Evolutionary conservation across 106 monocot species (phyloP).

Genomic region (Iris macrosiphon): DNA sequence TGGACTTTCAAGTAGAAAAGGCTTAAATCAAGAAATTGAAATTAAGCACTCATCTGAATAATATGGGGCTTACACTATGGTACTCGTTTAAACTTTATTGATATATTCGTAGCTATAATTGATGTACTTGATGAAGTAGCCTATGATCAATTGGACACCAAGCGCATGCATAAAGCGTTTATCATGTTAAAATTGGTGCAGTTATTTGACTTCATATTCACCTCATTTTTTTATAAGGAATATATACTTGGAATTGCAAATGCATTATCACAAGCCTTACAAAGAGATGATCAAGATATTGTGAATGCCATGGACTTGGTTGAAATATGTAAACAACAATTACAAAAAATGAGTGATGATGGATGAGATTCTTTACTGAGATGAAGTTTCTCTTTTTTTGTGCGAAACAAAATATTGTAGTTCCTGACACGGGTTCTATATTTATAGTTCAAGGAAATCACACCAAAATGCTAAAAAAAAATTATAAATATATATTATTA

Average conservation of each 20-base stretch:
- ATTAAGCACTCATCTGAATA: too few relatives aligned
- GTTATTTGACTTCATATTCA: neutral
- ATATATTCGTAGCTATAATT: neutral
- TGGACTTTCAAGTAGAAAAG: neutral
- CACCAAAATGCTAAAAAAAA: neutral
- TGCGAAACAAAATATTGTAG: neutral
- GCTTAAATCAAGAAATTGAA: slow-evolving; percentile 2
- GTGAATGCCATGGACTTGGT: neutral
- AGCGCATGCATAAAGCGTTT: neutral
- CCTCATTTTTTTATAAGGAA: neutral
- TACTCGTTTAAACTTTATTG: neutral
- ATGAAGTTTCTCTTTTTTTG: neutral
- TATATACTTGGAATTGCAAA: too few relatives aligned
- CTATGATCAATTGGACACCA: neutral
- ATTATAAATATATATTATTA: neutral
- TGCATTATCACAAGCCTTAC: too few relatives aligned
- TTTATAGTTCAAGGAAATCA: neutral
- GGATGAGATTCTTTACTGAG: neutral
- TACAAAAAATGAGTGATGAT: slow-evolving; percentile 4
- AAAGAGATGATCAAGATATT: too few relatives aligned
- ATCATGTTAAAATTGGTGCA: neutral
- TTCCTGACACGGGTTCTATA: neutral
- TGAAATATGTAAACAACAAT: neutral
- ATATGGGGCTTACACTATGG: neutral
- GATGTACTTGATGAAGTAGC: neutral